These are phyloP conservation scores for Truncatella angustata DNA, from an alignment of 2,329 filamentous ascomycete species.

Conservation along the genomic window DNA sequence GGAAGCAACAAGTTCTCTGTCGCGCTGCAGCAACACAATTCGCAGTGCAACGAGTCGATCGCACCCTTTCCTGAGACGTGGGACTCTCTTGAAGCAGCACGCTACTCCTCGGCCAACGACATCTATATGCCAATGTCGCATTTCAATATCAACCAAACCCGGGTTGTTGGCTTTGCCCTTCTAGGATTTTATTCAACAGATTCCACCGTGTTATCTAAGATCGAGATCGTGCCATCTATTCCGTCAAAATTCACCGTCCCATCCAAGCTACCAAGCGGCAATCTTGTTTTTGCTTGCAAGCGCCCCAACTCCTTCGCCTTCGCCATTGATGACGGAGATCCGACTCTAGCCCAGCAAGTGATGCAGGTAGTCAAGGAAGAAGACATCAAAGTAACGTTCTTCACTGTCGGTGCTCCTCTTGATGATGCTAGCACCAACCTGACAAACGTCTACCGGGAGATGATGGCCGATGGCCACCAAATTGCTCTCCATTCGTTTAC, in stretches of 20 bases:
- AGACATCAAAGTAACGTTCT: slow-evolving; percentile 66
- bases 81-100: slow-evolving; percentile 63
- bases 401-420: slow-evolving; percentile 65
- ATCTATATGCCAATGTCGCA: slow-evolving; percentile 68
- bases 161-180: slow-evolving; percentile 58
- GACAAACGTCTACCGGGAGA: slow-evolving; percentile 61
- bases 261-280: slow-evolving; percentile 59
- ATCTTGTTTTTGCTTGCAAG: slow-evolving; percentile 61
- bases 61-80: slow-evolving; percentile 65
- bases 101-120: slow-evolving; percentile 52
- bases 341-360: slow-evolving; percentile 56
- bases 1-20: slow-evolving; percentile 63
- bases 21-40: slow-evolving; percentile 66
- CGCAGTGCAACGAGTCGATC: slow-evolving; percentile 51
- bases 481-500: slow-evolving; percentile 68
- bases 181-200: slow-evolving; percentile 61
- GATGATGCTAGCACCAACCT: slow-evolving; percentile 59
- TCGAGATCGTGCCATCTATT: slow-evolving; percentile 59
- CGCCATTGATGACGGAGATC: slow-evolving; percentile 68
- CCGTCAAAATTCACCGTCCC: slow-evolving; percentile 53
- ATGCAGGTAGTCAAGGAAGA: slow-evolving; percentile 61
- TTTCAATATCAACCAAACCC: slow-evolving; percentile 59
- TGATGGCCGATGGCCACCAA: slow-evolving; percentile 62
- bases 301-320: slow-evolving; percentile 70
- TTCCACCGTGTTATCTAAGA: slow-evolving; percentile 48